Evolutionary conservation across 208 protist genomes (phyloP), one percentile per base, ranked within the genome.

Genomic region (Wallacemonas sp.): DNA sequence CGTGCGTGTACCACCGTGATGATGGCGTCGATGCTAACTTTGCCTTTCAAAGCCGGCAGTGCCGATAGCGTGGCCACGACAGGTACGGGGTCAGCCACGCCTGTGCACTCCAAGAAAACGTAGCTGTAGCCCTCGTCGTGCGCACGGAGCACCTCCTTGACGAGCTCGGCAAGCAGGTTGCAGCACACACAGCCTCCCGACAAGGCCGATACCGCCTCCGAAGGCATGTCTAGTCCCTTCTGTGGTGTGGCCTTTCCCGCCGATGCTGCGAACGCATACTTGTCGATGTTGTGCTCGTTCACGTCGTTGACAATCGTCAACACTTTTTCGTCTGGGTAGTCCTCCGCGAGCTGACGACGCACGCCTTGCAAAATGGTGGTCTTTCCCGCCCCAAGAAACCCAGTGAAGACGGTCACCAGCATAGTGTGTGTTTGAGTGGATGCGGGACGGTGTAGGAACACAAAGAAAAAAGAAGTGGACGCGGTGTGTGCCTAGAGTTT

Each of bases 111-210:
- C 16, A 86, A 4, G 23, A 86, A 57, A 3, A 73, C 63, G 38
- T 76, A 76, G n/a, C 4, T 48, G 44, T 54, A 80, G 5, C 67
- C 62, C 22, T 52, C 16, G 26, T 14, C 46, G 45, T 76, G 45
- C 23, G 71, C 79, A 1, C 32, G 38, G 31, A 68, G 48, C 14
- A 84, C 44, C 46, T 61, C 61, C 4, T 65, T 10, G 4, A 81
- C 75, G 28, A 81, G 71, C 22, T 62, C 67, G 8, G 44, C 46
- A 11, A 84, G 70, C 32, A 84, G 65, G 62, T 74, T 84, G 61
- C 79, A 84, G 65, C 79, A 84, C 55, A 84, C 75, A 36, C 79
- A 84, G 18, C 79, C 79, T 23, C 79, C 79, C 1, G 74, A 76
- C 22, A 84, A 69, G 22, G 67, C 57, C 25, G 18, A 22, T 1